Percentiles rank a stretch among this genome's conserved stretches.
These are phyloP conservation scores for Cystobasidium ongulense DNA, from an alignment of 768 basidiomycete species.

Conservation along the genomic window DNA sequence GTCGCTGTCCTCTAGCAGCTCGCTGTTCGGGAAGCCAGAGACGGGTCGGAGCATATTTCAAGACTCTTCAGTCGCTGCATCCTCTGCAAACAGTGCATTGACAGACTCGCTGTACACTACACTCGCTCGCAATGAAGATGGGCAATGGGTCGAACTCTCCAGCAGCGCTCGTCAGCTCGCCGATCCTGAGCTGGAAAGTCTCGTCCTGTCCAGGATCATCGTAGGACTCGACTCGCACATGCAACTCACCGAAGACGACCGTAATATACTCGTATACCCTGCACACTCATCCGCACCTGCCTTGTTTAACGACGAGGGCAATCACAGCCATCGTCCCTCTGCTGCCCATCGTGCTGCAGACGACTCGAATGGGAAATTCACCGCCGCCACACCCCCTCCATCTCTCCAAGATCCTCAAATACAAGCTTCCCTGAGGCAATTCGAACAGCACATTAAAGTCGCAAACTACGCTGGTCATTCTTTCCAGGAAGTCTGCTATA, in stretches of 20 bases:
- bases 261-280: conserved; percentile 20
- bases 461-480: neutral
- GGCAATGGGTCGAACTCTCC: neutral
- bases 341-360: neutral
- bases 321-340: conserved; percentile 3
- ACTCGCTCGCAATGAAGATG: conserved; percentile 13
- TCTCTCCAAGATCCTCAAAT: conserved; percentile 1
- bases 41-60: neutral
- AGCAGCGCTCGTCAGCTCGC: neutral
- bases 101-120: neutral
- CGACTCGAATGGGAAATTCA: neutral
- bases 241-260: neutral
- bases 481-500: conserved; percentile 46
- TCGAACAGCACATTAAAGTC: conserved; percentile 1
- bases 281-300: conserved; percentile 16
- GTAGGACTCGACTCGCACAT: conserved; percentile 2
- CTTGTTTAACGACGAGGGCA: neutral
- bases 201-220: conserved; percentile 15
- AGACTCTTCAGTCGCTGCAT: neutral
- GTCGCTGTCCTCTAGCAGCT: neutral
- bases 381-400: neutral
- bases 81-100: neutral
- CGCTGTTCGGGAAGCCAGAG: neutral
- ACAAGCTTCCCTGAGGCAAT: conserved; percentile 15
- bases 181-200: neutral